Percentiles rank a stretch among this genome's conserved stretches.
Conservation (phyloP, 2,329 filamentous ascomycete genomes). For the Apiospora marii region DNA sequence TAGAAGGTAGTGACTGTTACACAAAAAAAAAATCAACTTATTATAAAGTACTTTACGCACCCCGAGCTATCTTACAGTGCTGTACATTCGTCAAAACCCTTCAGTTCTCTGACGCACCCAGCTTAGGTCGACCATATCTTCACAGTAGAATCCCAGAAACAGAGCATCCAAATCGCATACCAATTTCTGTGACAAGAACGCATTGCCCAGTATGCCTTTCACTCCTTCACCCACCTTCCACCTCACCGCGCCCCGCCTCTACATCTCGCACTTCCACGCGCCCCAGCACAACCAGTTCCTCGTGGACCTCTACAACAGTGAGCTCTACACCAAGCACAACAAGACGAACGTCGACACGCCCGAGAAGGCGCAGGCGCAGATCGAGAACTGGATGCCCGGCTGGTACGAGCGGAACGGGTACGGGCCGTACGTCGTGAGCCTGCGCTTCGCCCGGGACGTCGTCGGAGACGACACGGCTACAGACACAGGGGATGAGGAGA, state of each 20-base stretch:
- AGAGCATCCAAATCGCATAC: too few relatives aligned
- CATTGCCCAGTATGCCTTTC: conserved; percentile 8
- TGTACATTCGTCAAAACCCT: background rate
- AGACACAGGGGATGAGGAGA: background rate
- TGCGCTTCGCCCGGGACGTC: conserved; percentile 9
- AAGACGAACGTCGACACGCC: conserved; percentile 17
- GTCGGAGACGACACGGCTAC: background rate
- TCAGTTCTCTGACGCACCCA: background rate
- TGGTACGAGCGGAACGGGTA: conserved; percentile 20
- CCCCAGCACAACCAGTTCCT: conserved; percentile 15
- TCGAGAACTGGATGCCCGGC: conserved; percentile 22
- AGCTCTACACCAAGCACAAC: conserved; percentile 20
- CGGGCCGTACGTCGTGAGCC: conserved; percentile 19
- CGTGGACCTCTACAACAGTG: conserved; percentile 20
- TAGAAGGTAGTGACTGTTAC: background rate
- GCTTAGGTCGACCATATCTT: background rate
- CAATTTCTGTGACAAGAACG: background rate
- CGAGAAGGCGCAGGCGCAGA: conserved; percentile 17
- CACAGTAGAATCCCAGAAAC: background rate
- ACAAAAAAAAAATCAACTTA: background rate
- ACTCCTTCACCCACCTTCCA: conserved; percentile 12
- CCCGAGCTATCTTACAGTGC: background rate
- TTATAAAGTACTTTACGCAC: background rate
- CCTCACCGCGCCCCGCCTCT: conserved; percentile 5
- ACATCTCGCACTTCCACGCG: conserved; percentile 23